Evolutionary conservation across 345 rosid species (phyloP), one percentile per base, ranked within the genome.

Genomic region (Toxicodendron radicans): DNA sequence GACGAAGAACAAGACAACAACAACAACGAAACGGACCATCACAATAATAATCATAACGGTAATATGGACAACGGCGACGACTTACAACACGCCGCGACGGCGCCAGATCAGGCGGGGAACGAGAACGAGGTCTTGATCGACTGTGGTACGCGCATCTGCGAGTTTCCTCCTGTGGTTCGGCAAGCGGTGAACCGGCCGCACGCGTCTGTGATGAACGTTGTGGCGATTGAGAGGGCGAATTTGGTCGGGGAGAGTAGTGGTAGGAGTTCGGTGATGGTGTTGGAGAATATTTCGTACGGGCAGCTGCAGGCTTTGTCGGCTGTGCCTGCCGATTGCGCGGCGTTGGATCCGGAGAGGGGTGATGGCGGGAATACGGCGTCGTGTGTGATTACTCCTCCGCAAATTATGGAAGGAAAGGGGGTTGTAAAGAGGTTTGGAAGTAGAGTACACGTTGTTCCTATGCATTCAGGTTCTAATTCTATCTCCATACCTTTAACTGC

Each of bases 351-450:
- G 68, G 93, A 88, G 81, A 84, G 85, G 77, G 82, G 58, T 70
- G 91, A 85, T 64, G 84, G 86, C 24, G 79, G 83, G 38, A 80
- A 78, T 75, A 60, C 87, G 2, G 84, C 79, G 48, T 70, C 71
- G n/a, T 89, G 75, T 66, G 96, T 90, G 68, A 84, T 90, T 71
- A 77, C 87, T 43, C 95, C 98, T 16, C 98, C 97, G 2, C 83
- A 78, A 65, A 82, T 90, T 66, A 85, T 95, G 98, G 92, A 89
- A 76, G 98, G 99, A 43, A 81, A 82, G 78, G 99, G 99, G 3
- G 93, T 91, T 75, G 86, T 85, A 35, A 93, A 91, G 87, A 84
- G 88, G 72, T 93, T 89, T 72, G 93, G 97, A 66, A 84, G 76
- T 76, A 73, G 86, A 66, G 87, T 85, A 79, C 98, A 84, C 79